Evolutionary conservation across 2,329 filamentous ascomycete genomes (phyloP).

Genomic region (Clarireedia hainanense): DNA sequence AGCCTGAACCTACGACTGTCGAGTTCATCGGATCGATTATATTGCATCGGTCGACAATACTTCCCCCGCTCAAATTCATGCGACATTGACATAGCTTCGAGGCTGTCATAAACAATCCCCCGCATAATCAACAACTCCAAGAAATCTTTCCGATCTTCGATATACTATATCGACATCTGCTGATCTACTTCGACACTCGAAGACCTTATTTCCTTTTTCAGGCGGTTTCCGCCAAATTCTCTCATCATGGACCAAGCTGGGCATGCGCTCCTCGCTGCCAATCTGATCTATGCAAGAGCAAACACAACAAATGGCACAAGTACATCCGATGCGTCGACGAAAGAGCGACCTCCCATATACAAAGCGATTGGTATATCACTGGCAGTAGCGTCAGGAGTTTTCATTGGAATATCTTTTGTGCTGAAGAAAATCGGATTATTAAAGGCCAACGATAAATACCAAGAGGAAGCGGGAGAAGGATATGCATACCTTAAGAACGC

Average conservation of each 20-base stretch:
- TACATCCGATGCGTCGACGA: constrained; percentile 18
- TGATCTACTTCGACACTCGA: constrained; percentile 3
- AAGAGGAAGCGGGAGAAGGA: constrained; percentile 89
- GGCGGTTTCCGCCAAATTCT: constrained; percentile 13
- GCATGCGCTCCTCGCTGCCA: constrained; percentile 31
- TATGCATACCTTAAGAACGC: constrained; percentile 94
- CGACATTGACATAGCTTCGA: not conserved
- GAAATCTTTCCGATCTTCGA: not conserved
- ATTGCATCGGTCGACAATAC: too few species aligned
- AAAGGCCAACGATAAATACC: constrained; percentile 91
- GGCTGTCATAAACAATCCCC: not conserved
- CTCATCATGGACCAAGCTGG: constrained; percentile 33
- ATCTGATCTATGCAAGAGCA: constrained; percentile 38
- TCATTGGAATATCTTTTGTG: constrained; percentile 93
- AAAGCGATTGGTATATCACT: constrained; percentile 82
- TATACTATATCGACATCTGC: not conserved
- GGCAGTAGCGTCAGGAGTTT: constrained; percentile 78
- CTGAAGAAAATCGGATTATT: constrained; percentile 90
- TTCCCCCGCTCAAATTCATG: not conserved
- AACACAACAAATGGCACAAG: constrained; percentile 29
- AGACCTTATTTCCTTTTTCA: not conserved
- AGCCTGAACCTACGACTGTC: too few species aligned
- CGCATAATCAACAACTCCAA: not conserved
- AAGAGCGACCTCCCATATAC: constrained; percentile 41
- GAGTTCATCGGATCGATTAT: too few species aligned